A percentile compares a stretch with the other conserved stretches of the same genome.
Evolutionary conservation across 2,329 filamentous ascomycete species (phyloP).

Genomic region (Trichoderma polysporum): DNA sequence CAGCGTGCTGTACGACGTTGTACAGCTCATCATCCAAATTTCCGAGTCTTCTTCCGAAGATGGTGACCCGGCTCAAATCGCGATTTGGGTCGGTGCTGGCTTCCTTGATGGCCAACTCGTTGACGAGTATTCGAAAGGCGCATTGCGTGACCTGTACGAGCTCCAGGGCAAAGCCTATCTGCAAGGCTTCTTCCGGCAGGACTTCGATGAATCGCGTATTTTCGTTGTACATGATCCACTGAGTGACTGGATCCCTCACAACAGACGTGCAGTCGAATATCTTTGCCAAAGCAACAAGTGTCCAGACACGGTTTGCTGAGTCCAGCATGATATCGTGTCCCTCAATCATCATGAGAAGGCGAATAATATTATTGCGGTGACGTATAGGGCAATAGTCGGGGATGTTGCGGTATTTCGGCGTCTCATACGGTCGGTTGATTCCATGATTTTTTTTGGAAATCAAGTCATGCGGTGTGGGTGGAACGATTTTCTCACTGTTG

Average conservation of each 20-base stretch:
- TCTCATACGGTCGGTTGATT: slow-evolving; percentile 22
- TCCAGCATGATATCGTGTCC: slow-evolving; percentile 56
- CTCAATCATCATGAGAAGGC: slow-evolving; percentile 59
- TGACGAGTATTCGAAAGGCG: slow-evolving; percentile 62
- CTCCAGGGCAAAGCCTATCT: slow-evolving; percentile 52
- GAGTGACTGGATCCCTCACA: slow-evolving; percentile 50
- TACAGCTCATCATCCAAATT: slow-evolving; percentile 53
- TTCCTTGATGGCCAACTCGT: slow-evolving; percentile 56
- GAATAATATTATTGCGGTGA: slow-evolving; percentile 62
- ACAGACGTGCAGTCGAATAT: slow-evolving; percentile 52
- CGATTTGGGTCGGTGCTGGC: slow-evolving; percentile 21
- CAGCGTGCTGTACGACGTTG: slow-evolving; percentile 60
- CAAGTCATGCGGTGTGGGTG: slow-evolving; percentile 19
- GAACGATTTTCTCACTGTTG: neutral
- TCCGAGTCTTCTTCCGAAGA: slow-evolving; percentile 49
- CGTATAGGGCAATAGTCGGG: slow-evolving; percentile 64
- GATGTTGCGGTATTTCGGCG: slow-evolving; percentile 39
- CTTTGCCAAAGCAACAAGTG: slow-evolving; percentile 61
- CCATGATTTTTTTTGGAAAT: neutral
- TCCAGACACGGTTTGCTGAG: slow-evolving; percentile 66
- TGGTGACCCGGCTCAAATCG: slow-evolving; percentile 29
- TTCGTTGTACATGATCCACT: slow-evolving; percentile 56
- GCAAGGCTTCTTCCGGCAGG: slow-evolving; percentile 60
- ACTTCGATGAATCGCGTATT: slow-evolving; percentile 63
- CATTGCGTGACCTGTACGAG: slow-evolving; percentile 44